Evolutionary conservation across 2,329 filamentous ascomycete genomes (phyloP), one percentile per base, ranked within the genome.

Genomic region (Cytospora piceicola): DNA sequence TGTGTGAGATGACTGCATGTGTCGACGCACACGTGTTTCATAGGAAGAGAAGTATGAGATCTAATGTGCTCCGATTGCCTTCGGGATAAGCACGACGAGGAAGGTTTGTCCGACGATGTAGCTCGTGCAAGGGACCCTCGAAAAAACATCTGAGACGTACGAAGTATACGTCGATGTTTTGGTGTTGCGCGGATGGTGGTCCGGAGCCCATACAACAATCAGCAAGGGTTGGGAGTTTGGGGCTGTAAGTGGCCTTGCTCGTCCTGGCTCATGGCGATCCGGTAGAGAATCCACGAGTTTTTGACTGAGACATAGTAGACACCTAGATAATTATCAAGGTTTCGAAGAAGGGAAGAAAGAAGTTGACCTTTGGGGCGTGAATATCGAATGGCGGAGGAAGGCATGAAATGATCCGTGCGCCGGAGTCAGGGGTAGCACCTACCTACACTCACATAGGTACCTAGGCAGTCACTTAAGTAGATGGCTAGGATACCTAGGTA

Each of bases 1-100:
- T 17, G 30, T 29, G 32, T 52, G 46, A 24, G 46, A 30, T 51
- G 30, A 42, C 63, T 51, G 42, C 55, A 63, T 60, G 5, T 34
- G 15, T 57, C 52, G 54, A 55, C 53, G 9, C 42, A 57, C 61
- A 63, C 61, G 61, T 63, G 61, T 54, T 22, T 17, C n/a, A 24
- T 24, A 24, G 27, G 39, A 57, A 36, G 36, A 11, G 29, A 22
- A 55, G 30, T 24, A 20, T 11, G 29, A 24, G 53, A 22, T 54
- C 24, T 29, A 27, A 32, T 11, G 36, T 51, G 34, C 53, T 20
- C 53, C 53, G 61, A 63, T 22, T 46, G 42, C 53, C 30, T 63
- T 63, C 61, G 61, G 61, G 54, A 39, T 11, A 20, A n/a, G 5
- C n/a, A 42, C 46, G 6, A 29, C 14, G n/a, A 49, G 36, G n/a